Evolutionary conservation across 2,329 filamentous ascomycete species (phyloP).

Genomic region (Penicillium sp.): DNA sequence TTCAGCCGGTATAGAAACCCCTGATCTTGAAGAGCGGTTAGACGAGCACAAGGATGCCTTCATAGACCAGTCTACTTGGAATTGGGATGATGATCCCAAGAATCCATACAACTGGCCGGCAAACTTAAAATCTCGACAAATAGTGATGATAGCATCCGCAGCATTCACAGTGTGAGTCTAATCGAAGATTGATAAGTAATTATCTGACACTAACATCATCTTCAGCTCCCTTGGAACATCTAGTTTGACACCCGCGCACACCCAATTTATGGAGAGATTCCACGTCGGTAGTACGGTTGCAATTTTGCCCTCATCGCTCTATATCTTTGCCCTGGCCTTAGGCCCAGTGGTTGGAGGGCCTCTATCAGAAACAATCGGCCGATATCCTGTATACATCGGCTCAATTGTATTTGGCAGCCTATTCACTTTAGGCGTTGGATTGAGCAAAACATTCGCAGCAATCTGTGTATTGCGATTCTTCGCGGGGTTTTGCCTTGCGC

Average conservation of each 20-base stretch:
- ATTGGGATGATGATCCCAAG: slow-evolving; percentile 8
- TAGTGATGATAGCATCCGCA: slow-evolving; percentile 14
- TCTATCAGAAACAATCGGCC: slow-evolving; percentile 24
- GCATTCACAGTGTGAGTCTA: slow-evolving; percentile 17
- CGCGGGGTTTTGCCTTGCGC: slow-evolving; percentile 18
- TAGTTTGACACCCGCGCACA: slow-evolving; percentile 15
- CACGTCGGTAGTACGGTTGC: slow-evolving; percentile 13
- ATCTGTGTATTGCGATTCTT: slow-evolving; percentile 17
- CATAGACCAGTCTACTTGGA: background rate
- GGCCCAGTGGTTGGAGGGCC: slow-evolving; percentile 26
- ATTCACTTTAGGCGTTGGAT: slow-evolving; percentile 18
- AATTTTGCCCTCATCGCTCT: slow-evolving; percentile 18
- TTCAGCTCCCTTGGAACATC: slow-evolving; percentile 15
- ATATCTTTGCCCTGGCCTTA: slow-evolving; percentile 16
- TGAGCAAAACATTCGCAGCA: slow-evolving; percentile 10
- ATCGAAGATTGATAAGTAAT: background rate
- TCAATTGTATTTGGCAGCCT: slow-evolving; percentile 12
- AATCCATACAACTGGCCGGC: slow-evolving; percentile 21
- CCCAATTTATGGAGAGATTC: slow-evolving; percentile 16
- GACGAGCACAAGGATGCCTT: background rate
- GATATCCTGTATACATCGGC: slow-evolving; percentile 21
- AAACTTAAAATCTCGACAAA: slow-evolving; percentile 9
- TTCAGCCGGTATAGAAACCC: background rate
- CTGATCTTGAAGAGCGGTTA: background rate
- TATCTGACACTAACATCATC: background rate